Evolutionary conservation across 805 yeast species (phyloP), one percentile per base, ranked within the genome.

Genomic region (Starmerella davenportii): DNA sequence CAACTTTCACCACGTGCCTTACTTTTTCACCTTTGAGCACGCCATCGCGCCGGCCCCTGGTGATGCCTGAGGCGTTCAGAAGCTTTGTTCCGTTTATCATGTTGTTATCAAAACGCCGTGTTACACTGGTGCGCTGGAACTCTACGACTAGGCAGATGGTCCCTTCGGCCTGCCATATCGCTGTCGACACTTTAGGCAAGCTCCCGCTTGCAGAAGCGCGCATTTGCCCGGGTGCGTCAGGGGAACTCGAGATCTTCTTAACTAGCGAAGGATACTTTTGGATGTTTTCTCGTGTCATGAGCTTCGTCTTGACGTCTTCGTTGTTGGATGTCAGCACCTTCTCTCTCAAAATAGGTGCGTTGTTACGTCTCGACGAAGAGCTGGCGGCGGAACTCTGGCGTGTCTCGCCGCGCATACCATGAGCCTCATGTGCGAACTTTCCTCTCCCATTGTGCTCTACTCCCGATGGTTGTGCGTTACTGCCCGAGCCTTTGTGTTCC

Each of bases 71-170:
- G 8, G 44, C 41, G 25, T 50, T 50, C 34, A 50, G 37, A 3
- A 50, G 47, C 24, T 50, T 50, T 14, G 54, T 50, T n/a, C 53
- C 54, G 30, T 50, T 50, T 21, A 50, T 49, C 51, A 50, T 46
- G 42, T 50, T 50, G 36, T 50, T 50, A 40, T 50, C 54, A 29
- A 45, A 46, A 3, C 54, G 32, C 2, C 54, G 35, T 1, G 52
- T 39, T 5, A 50, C 46, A 9, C 35, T 20, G 11, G 36, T 37
- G 3, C 45, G 41, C 5, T 37, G 33, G 9, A 35, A 20, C 21
- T 42, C 46, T 4, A 50, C 53, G 4, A 44, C 38, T 11, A 49
- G 28, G 40, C 52, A 50, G 3, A 50, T 30, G 2, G 53, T 49
- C 2, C 38, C 38, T 35, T 50, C 51, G 3, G 43, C 46, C 19